Evolutionary conservation across 371 early-diverging fungal species (phyloP).

Genomic region (Edhazardia aedis): DNA sequence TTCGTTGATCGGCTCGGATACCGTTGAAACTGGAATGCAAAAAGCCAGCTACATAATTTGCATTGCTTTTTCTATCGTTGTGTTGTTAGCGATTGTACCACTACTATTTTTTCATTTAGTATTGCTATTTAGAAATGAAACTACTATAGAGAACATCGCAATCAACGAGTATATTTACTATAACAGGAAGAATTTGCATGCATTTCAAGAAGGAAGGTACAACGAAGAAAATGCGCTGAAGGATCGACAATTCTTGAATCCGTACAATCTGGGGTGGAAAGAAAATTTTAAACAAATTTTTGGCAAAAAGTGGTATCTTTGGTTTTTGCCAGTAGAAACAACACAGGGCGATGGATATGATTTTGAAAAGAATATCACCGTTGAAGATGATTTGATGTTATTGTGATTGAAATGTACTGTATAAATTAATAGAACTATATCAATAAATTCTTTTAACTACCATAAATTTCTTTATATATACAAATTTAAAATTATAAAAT

Average conservation of each 20-base stretch:
- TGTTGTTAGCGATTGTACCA: constrained; percentile 51
- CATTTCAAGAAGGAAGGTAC: constrained; percentile 57
- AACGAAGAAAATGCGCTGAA: constrained; percentile 51
- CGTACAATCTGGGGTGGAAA: constrained; percentile 66
- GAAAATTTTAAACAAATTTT: constrained; percentile 57
- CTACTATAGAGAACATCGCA: constrained; percentile 60
- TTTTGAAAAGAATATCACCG: constrained; percentile 33
- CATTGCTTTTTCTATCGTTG: constrained; percentile 49
- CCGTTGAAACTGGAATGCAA: too few species aligned
- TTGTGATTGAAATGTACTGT: too few species aligned
- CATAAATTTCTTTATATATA: too few species aligned
- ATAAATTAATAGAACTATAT: too few species aligned
- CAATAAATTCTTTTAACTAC: too few species aligned
- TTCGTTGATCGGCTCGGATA: constrained; percentile 11
- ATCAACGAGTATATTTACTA: constrained; percentile 23
- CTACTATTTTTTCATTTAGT: constrained; percentile 59
- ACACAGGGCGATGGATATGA: constrained; percentile 41
- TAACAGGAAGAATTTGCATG: constrained; percentile 14
- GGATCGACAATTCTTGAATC: constrained; percentile 52
- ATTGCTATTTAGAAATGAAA: constrained; percentile 64
- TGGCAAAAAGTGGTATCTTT: constrained; percentile 49
- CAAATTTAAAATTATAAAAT: too few species aligned
- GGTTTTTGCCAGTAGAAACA: constrained; percentile 25
- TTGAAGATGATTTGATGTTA: too few species aligned
- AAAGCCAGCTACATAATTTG: constrained; percentile 46